Evolutionary conservation across 306 rosid genomes (phyloP), one percentile per base, ranked within the genome.

Genomic region (Pterocarpus santalinus): DNA sequence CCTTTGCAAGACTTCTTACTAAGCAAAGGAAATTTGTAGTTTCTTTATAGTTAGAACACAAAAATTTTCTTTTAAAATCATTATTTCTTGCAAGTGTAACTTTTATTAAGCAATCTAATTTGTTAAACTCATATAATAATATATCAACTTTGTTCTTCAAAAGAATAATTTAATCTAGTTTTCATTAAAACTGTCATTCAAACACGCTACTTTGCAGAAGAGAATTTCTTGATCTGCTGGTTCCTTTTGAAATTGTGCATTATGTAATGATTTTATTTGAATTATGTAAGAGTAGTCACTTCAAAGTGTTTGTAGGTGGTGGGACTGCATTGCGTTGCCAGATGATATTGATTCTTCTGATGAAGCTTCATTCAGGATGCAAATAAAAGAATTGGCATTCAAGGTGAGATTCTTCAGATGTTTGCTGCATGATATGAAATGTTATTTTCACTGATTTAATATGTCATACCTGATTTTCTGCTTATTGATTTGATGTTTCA

Each of bases 261-360:
- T 65, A 38, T 69, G 32, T 35, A 75, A 22, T 46, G 17, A 43
- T 80, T 74, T 58, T 36, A 43, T 65, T 63, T 81, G 82, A 72
- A 77, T 35, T 60, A 46, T 80, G 65, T 36, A 51, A 32, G 73
- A 65, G 49, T 28, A 74, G 49, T 68, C 63, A 62, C 66, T 79
- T 65, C 36, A 11, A 79, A 66, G 46, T 81, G 32, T 79, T 74
- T 76, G 30, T 84, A 95, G 99, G 96, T 93, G 99, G 99, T 95
- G 99, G 99, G 98, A 95, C 51, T 95, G 97, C 67, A 61, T 95
- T 83, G 93, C 97, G 17, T 87, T 93, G 91, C 99, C 99, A 49
- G 89, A 88, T 72, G 98, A 95, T 78, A 78, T 95, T 9, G 86
- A 90, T 79, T 76, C 94, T 86, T 88, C 93, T 1, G 90, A 90